A percentile compares a stretch with the other conserved stretches of the same genome.
These are phyloP conservation scores for Ganoderma multipileum DNA, from an alignment of 1,284 basidiomycete species.

Conservation along the genomic window DNA sequence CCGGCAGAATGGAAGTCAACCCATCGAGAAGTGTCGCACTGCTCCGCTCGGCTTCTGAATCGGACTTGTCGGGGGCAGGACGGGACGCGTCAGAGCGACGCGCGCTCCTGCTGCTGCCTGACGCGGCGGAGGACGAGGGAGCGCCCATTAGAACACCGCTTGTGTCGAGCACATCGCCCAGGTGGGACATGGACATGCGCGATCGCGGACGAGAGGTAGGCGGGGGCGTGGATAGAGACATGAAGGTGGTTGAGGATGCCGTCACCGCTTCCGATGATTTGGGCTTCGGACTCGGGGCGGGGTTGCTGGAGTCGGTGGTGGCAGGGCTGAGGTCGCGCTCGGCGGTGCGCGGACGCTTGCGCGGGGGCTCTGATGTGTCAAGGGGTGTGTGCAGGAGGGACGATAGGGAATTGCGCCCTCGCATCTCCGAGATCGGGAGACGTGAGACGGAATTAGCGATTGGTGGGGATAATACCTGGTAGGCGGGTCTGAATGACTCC, in stretches of 20 bases:
- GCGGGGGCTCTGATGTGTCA: conserved; percentile 17
- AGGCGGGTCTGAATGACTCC: not conserved
- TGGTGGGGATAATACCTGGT: not conserved
- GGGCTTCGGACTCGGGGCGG: not conserved
- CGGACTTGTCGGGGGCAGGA: not conserved
- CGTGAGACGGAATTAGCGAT: conserved; percentile 4
- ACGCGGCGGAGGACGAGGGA: not conserved
- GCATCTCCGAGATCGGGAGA: conserved; percentile 14
- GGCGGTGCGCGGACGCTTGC: conserved; percentile 30
- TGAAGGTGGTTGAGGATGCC: not conserved
- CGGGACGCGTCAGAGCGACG: conserved; percentile 9
- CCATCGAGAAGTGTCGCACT: conserved; percentile 18
- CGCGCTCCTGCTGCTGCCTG: conserved; percentile 7
- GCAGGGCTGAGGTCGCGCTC: conserved; percentile 7
- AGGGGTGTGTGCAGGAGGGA: conserved; percentile 6
- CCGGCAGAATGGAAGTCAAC: conserved; percentile 2
- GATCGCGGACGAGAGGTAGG: not conserved
- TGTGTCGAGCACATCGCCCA: not conserved
- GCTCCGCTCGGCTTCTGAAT: conserved; percentile 7
- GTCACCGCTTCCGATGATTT: not conserved
- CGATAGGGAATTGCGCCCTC: conserved; percentile 6
- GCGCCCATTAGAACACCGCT: conserved; percentile 2
- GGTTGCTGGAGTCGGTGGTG: not conserved
- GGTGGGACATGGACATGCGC: conserved; percentile 3
- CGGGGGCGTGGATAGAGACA: not conserved